Base-by-base conservation (phyloP, 192 early-diverging fungal species). In the Borealophlyctis nickersoniae region DNA sequence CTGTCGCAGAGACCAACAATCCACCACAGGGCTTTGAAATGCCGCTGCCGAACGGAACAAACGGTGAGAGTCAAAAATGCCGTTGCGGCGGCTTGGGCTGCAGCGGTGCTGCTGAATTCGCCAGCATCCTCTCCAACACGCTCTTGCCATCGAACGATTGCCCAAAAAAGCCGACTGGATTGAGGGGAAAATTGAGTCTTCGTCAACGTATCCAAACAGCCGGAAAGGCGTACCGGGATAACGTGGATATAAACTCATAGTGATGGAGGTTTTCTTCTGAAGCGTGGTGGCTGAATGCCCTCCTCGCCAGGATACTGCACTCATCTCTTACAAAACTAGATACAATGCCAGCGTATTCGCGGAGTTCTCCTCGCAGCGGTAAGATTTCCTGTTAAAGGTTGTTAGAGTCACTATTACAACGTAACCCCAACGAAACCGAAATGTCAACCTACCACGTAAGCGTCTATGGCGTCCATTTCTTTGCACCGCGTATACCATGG, bases 391-490 rank as follows among this genome's bases (percentile, higher is more conserved):
- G 19, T 19, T n/a, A n/a, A n/a, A n/a, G n/a, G n/a, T n/a, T n/a
- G n/a, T n/a, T n/a, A n/a, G n/a, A n/a, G n/a, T n/a, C n/a, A n/a
- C n/a, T n/a, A n/a, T n/a, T n/a, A n/a, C n/a, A n/a, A n/a, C n/a
- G n/a, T n/a, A n/a, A n/a, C n/a, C n/a, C n/a, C n/a, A n/a, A n/a
- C n/a, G n/a, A n/a, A n/a, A n/a, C n/a, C n/a, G n/a, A n/a, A n/a
- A n/a, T n/a, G n/a, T 7, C 19, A 45, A 45, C 39, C 19, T 45
- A 45, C 39, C 4, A 77, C 72, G 52, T 62, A 82, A 3, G 81
- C 74, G 13, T 65, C 33, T 28, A 79, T 51, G 3, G 73, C 71
- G 53, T 79, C 73, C 65, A 77, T 82, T 56, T 83, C 81, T 2
- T 61, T 29, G 57, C 70, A 81, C 3, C 81, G 60, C 22, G n/a